Conservation (phyloP, 2,329 filamentous ascomycete genomes). For the Diatrype stigma region DNA sequence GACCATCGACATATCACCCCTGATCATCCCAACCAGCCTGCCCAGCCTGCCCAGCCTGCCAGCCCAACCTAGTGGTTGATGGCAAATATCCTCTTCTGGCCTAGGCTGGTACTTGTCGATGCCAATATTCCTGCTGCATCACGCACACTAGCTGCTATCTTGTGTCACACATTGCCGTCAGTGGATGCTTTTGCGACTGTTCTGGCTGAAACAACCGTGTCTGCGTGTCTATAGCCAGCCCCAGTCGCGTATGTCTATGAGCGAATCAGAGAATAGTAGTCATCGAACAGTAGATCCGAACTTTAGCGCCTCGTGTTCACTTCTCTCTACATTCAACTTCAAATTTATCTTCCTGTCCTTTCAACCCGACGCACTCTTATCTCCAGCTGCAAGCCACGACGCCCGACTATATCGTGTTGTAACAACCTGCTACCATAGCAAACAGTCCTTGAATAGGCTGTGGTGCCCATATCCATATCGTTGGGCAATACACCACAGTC, state of each 20-base stretch:
- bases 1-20: not conserved
- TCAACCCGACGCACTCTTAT: not conserved
- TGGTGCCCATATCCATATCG: not conserved
- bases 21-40: not conserved
- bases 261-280: not conserved
- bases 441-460: not conserved
- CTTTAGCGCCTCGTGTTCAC: not conserved
- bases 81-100: not conserved
- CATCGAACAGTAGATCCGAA: not conserved
- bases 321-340: not conserved
- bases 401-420: not conserved
- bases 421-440: not conserved
- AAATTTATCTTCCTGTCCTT: not conserved
- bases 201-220: not conserved
- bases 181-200: not conserved
- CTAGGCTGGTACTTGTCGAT: not conserved
- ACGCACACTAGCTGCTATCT: not conserved
- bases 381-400: not conserved
- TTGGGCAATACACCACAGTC: not conserved
- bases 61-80: not conserved
- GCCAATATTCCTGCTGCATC: not conserved
- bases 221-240: not conserved
- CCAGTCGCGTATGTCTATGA: not conserved
- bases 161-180: not conserved
- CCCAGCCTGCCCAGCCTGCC: no score